These are phyloP conservation scores for Phaeosphaeria sp. DNA, from an alignment of 2,329 filamentous ascomycete genomes.

Conservation along the genomic window DNA sequence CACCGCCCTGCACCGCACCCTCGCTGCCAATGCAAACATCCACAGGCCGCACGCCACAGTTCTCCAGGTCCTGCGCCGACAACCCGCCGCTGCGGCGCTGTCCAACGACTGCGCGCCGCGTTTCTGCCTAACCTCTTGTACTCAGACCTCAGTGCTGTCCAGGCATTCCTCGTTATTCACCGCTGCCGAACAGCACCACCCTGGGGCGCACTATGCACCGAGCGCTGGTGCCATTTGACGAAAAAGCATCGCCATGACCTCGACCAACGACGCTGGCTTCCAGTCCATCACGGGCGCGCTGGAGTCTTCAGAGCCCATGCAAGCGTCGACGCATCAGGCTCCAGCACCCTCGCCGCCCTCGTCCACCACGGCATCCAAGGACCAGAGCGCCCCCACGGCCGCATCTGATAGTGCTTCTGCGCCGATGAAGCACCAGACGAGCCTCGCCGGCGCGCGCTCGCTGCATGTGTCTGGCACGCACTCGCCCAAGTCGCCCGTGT, in stretches of 20 bases:
- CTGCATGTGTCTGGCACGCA: slow-evolving; percentile 42
- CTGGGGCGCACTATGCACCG: slow-evolving; percentile 38
- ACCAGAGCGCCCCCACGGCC: slow-evolving; percentile 11
- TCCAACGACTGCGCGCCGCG: slow-evolving; percentile 43
- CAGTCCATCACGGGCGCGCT: slow-evolving; percentile 45
- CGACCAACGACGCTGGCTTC: slow-evolving; percentile 36
- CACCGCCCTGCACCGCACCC: slow-evolving; percentile 9
- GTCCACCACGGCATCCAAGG: slow-evolving; percentile 9
- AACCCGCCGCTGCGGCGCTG: slow-evolving; percentile 26
- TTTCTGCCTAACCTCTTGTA: slow-evolving; percentile 20
- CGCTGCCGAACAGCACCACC: slow-evolving; percentile 10
- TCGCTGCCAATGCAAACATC: slow-evolving; percentile 31
- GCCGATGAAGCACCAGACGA: slow-evolving; percentile 31
- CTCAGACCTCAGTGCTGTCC: slow-evolving; percentile 20
- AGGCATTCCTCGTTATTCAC: slow-evolving; percentile 30
- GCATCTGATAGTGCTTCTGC: slow-evolving; percentile 20
- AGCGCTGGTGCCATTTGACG: slow-evolving; percentile 28
- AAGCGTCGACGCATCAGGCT: slow-evolving; percentile 15
- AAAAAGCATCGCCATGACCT: slow-evolving; percentile 37
- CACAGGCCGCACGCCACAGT: slow-evolving; percentile 26
- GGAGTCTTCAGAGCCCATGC: slow-evolving; percentile 45
- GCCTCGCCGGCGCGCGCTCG: slow-evolving; percentile 33
- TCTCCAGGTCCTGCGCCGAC: slow-evolving; percentile 25
- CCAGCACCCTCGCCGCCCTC: slow-evolving; percentile 15
- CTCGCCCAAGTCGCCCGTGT: slow-evolving; percentile 52